A percentile compares a stretch with the other conserved stretches of the same genome.
phyloP scores from a whole-genome alignment of 2,329 filamentous ascomycete genomes.

The Talaromyces piceae region DNA sequence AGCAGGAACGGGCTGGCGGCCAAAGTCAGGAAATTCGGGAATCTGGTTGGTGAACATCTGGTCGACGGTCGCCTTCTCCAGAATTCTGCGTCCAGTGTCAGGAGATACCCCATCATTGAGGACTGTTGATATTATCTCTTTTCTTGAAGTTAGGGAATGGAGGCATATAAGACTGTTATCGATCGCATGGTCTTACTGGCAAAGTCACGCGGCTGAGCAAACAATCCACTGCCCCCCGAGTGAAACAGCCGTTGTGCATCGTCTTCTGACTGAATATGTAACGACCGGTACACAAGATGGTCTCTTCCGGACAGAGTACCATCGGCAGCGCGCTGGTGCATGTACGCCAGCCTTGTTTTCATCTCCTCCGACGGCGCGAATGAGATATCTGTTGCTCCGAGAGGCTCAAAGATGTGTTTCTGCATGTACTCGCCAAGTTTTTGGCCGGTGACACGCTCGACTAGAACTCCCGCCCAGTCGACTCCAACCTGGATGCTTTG shows the following conservation, averaged over 20 bases:
- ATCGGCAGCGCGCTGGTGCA: slow-evolving; percentile 47
- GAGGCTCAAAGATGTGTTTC: slow-evolving; percentile 41
- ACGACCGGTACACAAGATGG: background rate
- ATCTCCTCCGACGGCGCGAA: slow-evolving; percentile 51
- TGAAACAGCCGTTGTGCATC: background rate
- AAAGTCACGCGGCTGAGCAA: background rate
- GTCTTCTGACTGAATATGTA: background rate
- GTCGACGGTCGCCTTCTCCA: slow-evolving; percentile 52
- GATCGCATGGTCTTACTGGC: background rate
- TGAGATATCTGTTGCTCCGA: slow-evolving; percentile 43
- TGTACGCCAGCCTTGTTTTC: slow-evolving; percentile 48
- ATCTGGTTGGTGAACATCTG: slow-evolving; percentile 61
- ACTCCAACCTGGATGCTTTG: slow-evolving; percentile 30
- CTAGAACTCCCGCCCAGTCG: slow-evolving; percentile 47
- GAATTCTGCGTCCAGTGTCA: slow-evolving; percentile 46
- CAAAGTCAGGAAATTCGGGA: slow-evolving; percentile 47
- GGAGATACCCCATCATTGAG: slow-evolving; percentile 59
- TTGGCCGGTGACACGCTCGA: slow-evolving; percentile 40
- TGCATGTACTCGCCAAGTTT: slow-evolving; percentile 45
- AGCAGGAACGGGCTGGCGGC: slow-evolving; percentile 37
- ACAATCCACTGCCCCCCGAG: background rate
- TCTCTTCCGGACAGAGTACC: slow-evolving; percentile 21
- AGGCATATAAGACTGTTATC: background rate
- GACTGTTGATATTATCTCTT: slow-evolving; percentile 54
- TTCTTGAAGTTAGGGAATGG: background rate